These are phyloP conservation scores for Aspergillus sp. DNA, from an alignment of 2,329 filamentous ascomycete genomes.

Conservation along the genomic window DNA sequence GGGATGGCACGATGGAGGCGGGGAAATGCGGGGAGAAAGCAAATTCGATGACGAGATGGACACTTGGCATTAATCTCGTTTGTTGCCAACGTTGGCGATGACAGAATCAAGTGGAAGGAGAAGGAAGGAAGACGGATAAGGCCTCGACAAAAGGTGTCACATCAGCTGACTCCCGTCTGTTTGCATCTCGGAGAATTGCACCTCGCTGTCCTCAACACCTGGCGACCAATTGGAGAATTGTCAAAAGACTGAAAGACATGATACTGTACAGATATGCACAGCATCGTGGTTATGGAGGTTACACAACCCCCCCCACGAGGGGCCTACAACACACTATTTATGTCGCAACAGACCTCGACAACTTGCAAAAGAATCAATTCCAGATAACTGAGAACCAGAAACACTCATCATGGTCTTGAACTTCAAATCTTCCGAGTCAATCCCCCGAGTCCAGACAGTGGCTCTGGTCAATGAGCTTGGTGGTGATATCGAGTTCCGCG, in stretches of 20 bases:
- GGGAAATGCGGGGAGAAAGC: neutral
- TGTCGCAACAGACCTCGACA: neutral
- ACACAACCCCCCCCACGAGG: neutral
- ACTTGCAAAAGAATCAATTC: neutral
- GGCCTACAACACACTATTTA: neutral
- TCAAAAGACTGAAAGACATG: neutral
- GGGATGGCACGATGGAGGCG: neutral
- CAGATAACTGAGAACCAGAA: neutral
- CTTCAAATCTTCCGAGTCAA: neutral
- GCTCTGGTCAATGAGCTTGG: constrained; percentile 44
- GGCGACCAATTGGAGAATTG: neutral
- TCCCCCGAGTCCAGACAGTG: constrained; percentile 35
- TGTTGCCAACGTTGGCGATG: too few species aligned
- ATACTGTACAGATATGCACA: too few species aligned
- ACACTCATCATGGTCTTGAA: constrained; percentile 6
- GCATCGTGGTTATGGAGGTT: neutral
- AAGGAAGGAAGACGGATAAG: neutral
- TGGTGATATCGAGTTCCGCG: constrained; percentile 40
- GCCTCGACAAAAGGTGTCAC: too few species aligned
- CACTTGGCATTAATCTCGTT: too few species aligned
- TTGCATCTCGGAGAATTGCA: neutral
- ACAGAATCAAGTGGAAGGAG: neutral
- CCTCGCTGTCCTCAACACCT: neutral
- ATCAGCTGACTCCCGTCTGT: neutral
- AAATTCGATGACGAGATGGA: neutral